Evolutionary conservation across 306 rosid species (phyloP).

Genomic region (Abrus precatorius): DNA sequence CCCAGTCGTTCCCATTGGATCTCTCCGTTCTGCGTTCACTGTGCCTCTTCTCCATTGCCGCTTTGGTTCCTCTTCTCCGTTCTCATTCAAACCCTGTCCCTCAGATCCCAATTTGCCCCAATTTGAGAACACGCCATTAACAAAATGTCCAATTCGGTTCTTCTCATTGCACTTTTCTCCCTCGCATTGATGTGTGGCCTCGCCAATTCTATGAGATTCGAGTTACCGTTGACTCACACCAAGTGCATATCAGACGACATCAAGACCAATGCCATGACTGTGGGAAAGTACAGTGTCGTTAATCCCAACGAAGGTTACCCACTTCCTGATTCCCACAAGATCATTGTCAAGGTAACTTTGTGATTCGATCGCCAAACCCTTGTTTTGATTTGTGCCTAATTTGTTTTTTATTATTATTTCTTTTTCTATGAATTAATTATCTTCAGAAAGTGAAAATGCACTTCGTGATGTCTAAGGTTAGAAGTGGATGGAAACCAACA

Average conservation of each 20-base stretch:
- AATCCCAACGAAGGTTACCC: slow-evolving; percentile 64
- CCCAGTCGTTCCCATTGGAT: slow-evolving; percentile 12
- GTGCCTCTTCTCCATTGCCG: slow-evolving; percentile 30
- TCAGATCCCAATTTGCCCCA: slow-evolving; percentile 30
- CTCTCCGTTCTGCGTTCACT: slow-evolving; percentile 33
- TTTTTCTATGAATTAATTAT: slow-evolving; percentile 2
- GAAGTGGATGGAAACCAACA: not conserved
- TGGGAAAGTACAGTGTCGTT: slow-evolving; percentile 75
- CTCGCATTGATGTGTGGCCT: slow-evolving; percentile 44
- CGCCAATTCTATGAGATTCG: slow-evolving; percentile 71
- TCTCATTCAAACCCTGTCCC: slow-evolving; percentile 38
- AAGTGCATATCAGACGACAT: slow-evolving; percentile 90
- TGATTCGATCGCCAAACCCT: slow-evolving; percentile 33
- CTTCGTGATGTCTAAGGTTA: not conserved
- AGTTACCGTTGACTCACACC: slow-evolving; percentile 66
- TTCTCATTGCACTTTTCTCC: slow-evolving; percentile 46
- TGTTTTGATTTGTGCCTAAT: not conserved
- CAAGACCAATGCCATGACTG: slow-evolving; percentile 70
- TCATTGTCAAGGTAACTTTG: slow-evolving; percentile 69
- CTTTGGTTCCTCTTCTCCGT: slow-evolving; percentile 32
- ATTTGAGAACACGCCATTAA: slow-evolving; percentile 11
- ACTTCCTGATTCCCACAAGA: slow-evolving; percentile 68
- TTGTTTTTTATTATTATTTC: not conserved
- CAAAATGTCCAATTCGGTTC: slow-evolving; percentile 52
- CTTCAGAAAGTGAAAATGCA: not conserved